Percentiles rank a stretch among this genome's conserved stretches.
Conservation (phyloP, 495 filamentous ascomycete genomes). For the Platismatia glauca region DNA sequence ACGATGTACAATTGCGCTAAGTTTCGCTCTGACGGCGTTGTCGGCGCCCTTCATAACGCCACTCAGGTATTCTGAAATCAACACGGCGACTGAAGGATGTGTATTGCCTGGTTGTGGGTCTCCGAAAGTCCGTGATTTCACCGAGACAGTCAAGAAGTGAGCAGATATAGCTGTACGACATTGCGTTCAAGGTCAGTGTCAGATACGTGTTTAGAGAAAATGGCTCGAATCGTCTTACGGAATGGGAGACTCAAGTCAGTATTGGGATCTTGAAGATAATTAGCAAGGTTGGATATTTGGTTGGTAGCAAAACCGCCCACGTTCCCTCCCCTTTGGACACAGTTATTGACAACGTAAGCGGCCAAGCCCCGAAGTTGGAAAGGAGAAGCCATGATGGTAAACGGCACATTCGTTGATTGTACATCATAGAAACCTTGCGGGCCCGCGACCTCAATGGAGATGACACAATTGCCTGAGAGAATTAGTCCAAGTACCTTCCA, state of each 20-base stretch:
- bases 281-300: not conserved
- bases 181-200: not conserved
- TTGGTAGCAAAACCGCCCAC: conserved; percentile 5
- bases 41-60: not conserved
- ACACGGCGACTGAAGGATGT: conserved; percentile 5
- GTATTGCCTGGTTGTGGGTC: conserved; percentile 4
- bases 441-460: not conserved
- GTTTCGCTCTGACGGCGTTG: not conserved
- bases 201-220: no score
- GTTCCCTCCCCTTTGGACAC: not conserved
- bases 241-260: not conserved
- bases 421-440: not conserved
- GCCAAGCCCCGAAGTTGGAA: conserved; percentile 6
- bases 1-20: not conserved
- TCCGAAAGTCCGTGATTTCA: not conserved
- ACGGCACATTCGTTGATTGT: not conserved
- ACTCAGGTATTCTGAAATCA: conserved; percentile 4
- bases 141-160: conserved; percentile 3
- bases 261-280: not conserved
- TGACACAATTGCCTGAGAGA: not conserved
- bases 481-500: not conserved
- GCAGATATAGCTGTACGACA: not conserved
- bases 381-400: conserved; percentile 6
- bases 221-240: not conserved
- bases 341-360: conserved; percentile 3